These are phyloP conservation scores for Alternaria rosae DNA, from an alignment of 2,329 filamentous ascomycete species.

Conservation along the genomic window DNA sequence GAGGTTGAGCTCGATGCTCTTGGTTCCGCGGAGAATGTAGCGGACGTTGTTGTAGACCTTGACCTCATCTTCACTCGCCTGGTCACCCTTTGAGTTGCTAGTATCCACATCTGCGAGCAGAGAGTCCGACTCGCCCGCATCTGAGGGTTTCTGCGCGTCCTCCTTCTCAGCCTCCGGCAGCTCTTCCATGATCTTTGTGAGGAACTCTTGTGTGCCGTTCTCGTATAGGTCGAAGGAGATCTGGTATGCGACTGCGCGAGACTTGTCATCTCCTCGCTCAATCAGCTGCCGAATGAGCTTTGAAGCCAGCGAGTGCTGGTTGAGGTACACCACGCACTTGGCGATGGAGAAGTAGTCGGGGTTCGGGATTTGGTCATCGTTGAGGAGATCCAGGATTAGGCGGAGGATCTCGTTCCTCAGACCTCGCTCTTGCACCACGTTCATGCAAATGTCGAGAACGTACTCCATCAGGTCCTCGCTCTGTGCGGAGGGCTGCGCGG, in stretches of 20 bases:
- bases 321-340: constrained; percentile 94
- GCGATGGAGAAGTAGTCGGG: constrained; percentile 98
- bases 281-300: constrained; percentile 84
- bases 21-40: constrained; percentile 80
- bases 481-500: constrained; percentile 62
- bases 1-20: constrained; percentile 91
- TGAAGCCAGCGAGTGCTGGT: constrained; percentile 89
- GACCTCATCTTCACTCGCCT: constrained; percentile 58
- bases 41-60: constrained; percentile 65
- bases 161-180: constrained; percentile 65
- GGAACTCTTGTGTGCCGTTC: constrained; percentile 96
- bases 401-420: constrained; percentile 85
- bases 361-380: constrained; percentile 87
- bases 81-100: constrained; percentile 58
- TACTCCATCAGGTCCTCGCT: constrained; percentile 98
- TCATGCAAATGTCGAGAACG: constrained; percentile 94
- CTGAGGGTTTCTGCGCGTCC: constrained; percentile 53
- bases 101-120: constrained; percentile 63
- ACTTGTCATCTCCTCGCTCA: constrained; percentile 77
- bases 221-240: constrained; percentile 98
- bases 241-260: constrained; percentile 89
- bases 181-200: constrained; percentile 85
- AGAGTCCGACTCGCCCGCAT: constrained; percentile 65
- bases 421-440: constrained; percentile 90
- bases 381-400: constrained; percentile 93